A percentile compares a stretch with the other conserved stretches of the same genome.
Conservation (phyloP, 257 asterid genomes). For the Mitragyna speciosa region DNA sequence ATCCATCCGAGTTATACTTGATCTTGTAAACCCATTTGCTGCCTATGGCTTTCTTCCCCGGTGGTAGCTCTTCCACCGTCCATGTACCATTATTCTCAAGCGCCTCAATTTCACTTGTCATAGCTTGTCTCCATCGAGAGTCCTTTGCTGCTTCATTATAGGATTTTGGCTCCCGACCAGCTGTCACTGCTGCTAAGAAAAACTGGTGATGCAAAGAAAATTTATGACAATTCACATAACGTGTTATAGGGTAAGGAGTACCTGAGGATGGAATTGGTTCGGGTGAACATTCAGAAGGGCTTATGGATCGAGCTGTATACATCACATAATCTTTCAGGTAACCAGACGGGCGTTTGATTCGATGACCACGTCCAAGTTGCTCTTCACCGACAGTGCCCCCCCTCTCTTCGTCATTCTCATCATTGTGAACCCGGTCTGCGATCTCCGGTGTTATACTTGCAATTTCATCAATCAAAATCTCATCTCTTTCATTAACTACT, state of each 20-base stretch:
- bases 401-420: no score
- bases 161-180: not conserved
- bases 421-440: no score
- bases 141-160: not conserved
- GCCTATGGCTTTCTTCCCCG: not conserved
- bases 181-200: not conserved
- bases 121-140: not conserved
- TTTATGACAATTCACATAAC: not conserved
- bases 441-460: no score
- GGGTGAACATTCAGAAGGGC: not conserved
- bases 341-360: not conserved
- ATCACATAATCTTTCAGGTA: not conserved
- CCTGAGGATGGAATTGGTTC: not conserved
- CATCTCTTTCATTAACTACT: no score
- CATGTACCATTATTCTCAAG: not conserved
- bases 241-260: not conserved
- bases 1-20: not conserved
- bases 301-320: not conserved
- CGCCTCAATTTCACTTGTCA: not conserved
- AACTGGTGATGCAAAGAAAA: not conserved
- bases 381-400: not conserved
- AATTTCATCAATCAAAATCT: no score
- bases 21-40: not conserved
- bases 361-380: not conserved
- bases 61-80: not conserved